Base-by-base conservation (phyloP, 73 alveolate species). In the Symbiodinium pilosum region DNA sequence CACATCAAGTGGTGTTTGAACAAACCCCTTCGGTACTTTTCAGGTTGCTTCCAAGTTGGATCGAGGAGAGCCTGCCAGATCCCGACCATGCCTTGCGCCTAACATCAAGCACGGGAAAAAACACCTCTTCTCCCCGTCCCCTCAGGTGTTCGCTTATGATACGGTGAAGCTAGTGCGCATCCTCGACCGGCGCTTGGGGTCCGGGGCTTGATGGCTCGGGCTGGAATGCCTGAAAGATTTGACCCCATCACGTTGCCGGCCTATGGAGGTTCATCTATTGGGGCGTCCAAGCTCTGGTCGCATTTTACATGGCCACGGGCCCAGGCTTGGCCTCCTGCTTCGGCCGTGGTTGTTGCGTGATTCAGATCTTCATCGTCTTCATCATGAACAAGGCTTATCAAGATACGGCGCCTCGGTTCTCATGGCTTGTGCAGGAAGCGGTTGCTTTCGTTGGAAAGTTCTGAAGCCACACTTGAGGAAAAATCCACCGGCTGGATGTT, bases 211-310 rank as follows among this genome's bases (percentile, higher is more conserved):
- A n/a, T n/a, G n/a, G n/a, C n/a, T n/a, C n/a, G n/a, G n/a, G n/a
- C n/a, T n/a, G 38, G 38, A 39, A 36, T 3, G n/a, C 85, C 20
- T 12, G 44, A 9, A 47, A 6, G 14, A 9, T 6, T 47, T 14
- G 59, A 14, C 6, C 59, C 59, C 59, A 47, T 52, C 47, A 40
- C n/a, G 47, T 77, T 30, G 16, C 28, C 39, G 83, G 88, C 30
- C 42, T 6, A 69, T 34, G 42, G 47, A 91, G 97, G 97, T 91
- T 91, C 41, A 83, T 91, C 77, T 91, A 91, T 54, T 91, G 97
- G 97, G 97, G 97, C 41, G 84, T 91, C 41, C 97, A 91, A 54
- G 97, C 97, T 56, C 84, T 91, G 88, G 97, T 91, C 18, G 97
- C 97, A 0, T 91, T 91, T 83, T 91, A 91, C 52, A 91, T 91